Evolutionary conservation across 495 filamentous ascomycete genomes (phyloP).

Genomic region (Apodospora peruviana): DNA sequence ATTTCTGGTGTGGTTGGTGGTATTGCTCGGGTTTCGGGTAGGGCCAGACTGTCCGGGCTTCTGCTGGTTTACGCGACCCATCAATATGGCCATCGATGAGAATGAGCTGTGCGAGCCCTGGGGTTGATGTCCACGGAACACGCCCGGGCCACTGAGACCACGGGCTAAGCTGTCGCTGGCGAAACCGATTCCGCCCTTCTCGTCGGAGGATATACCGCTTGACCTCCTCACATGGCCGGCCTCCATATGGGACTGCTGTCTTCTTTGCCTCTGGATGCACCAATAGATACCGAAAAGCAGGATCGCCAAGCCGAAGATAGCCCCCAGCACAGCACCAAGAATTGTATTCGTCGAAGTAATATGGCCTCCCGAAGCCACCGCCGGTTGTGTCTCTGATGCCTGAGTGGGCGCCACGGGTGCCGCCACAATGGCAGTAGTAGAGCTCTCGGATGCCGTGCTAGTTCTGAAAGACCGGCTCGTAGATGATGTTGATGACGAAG

Average conservation of each 20-base stretch:
- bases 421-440: constrained; percentile 3
- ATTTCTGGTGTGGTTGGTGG: constrained; percentile 42
- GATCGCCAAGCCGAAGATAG: constrained; percentile 63
- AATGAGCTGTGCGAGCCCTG: constrained; percentile 44
- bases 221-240: constrained; percentile 43
- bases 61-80: constrained; percentile 38
- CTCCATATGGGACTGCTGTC: constrained; percentile 38
- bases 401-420: constrained; percentile 29
- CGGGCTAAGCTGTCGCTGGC: constrained; percentile 51
- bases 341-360: constrained; percentile 37
- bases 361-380: constrained; percentile 5
- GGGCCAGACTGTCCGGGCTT: constrained; percentile 31
- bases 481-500: constrained; percentile 30
- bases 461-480: constrained; percentile 30
- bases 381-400: constrained; percentile 19
- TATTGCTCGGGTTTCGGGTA: constrained; percentile 40
- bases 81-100: constrained; percentile 52
- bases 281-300: constrained; percentile 66
- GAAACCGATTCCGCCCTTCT: constrained; percentile 46
- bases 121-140: constrained; percentile 40
- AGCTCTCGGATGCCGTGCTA: constrained; percentile 1
- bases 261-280: constrained; percentile 55
- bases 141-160: constrained; percentile 25
- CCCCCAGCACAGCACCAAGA: constrained; percentile 74
- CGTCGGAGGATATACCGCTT: constrained; percentile 44